Evolutionary conservation across 164 flowering plant genomes (phyloP).

Genomic region (Magnolia officinalis): DNA sequence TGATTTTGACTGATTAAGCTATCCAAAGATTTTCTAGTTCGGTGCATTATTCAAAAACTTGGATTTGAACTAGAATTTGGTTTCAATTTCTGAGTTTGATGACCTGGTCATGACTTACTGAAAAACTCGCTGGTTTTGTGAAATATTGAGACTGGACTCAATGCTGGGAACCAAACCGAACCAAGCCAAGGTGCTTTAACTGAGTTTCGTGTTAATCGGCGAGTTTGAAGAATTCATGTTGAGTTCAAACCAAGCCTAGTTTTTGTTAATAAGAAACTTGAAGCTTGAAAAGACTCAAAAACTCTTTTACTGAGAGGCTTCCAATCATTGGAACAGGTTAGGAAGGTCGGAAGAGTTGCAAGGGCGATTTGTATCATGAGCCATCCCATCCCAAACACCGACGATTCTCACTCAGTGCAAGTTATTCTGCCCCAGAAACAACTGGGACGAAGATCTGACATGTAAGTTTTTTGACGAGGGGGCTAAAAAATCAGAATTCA

Average conservation of each 20-base stretch:
- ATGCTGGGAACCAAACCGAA: background rate
- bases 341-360: constrained; percentile 88
- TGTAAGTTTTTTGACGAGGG: constrained; percentile 42
- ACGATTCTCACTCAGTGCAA: constrained; percentile 84
- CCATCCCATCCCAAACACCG: constrained; percentile 88
- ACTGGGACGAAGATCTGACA: constrained; percentile 81
- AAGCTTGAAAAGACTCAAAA: background rate
- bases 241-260: background rate
- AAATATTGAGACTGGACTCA: background rate
- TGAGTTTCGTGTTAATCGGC: background rate
- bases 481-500: background rate
- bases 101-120: background rate
- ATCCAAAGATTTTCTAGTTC: no score
- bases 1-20: no score
- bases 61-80: background rate
- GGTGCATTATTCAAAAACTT: background rate
- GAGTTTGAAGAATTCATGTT: background rate
- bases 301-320: background rate
- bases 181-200: background rate
- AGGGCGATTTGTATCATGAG: constrained; percentile 96
- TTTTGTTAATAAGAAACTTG: background rate
- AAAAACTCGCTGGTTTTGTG: background rate
- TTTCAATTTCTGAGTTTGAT: background rate
- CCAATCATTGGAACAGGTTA: constrained; percentile 48
- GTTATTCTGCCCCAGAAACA: constrained; percentile 92